Evolutionary conservation across 2,329 filamentous ascomycete species (phyloP).

Genomic region (Myriosclerotinia duriaeana): DNA sequence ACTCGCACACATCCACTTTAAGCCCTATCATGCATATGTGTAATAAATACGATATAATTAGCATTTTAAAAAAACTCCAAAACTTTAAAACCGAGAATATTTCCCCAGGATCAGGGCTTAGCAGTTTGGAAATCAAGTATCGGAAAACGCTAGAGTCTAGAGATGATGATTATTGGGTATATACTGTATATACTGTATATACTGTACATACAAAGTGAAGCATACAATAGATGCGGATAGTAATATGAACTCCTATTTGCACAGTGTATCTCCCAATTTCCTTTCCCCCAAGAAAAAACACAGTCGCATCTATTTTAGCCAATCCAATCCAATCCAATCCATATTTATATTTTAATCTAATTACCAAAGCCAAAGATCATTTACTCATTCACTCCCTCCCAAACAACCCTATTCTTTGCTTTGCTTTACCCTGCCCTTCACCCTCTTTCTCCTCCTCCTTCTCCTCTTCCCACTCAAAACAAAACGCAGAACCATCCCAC

Average conservation of each 20-base stretch:
- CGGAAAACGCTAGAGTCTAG: too few species aligned
- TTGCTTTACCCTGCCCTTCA: constrained; percentile 1
- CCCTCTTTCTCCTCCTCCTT: too few species aligned
- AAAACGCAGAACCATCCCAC: constrained; percentile 40
- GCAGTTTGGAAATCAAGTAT: background rate
- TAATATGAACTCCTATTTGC: constrained; percentile 12
- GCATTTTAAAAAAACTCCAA: too few species aligned
- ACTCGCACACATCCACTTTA: background rate
- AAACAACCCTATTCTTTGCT: constrained; percentile 17
- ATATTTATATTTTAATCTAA: too few species aligned
- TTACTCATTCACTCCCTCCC: too few species aligned
- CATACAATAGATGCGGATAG: constrained; percentile 3
- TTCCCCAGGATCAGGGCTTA: constrained; percentile 3
- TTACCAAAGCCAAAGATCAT: constrained; percentile 21
- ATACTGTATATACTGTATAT: too few species aligned
- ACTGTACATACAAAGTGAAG: constrained; percentile 11
- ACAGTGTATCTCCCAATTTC: background rate
- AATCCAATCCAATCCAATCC: too few species aligned
- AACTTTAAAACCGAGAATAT: background rate
- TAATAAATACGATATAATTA: too few species aligned
- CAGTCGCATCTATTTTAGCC: constrained; percentile 4
- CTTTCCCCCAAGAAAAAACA: constrained; percentile 5
- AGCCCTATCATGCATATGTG: too few species aligned
- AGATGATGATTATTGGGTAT: too few species aligned
- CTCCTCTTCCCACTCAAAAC: constrained; percentile 39